phyloP scores from a whole-genome alignment of 371 early-diverging fungal genomes.

The Mortierella sp. region DNA sequence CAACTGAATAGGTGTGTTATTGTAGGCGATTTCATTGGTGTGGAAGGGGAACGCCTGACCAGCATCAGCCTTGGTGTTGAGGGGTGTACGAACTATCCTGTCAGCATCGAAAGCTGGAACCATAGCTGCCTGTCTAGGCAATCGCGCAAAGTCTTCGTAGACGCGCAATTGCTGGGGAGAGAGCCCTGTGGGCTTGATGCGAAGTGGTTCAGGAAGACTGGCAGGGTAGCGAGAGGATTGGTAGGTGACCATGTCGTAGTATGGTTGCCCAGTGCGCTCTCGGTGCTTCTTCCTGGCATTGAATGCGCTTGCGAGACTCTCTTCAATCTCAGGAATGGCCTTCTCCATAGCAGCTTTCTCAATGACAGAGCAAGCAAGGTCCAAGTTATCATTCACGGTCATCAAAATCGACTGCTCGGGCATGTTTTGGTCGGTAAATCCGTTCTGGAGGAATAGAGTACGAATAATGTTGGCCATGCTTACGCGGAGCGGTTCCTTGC shows the following conservation, averaged over 20 bases:
- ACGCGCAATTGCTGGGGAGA: constrained; percentile 80
- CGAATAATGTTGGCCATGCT: constrained; percentile 86
- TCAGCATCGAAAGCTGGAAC: constrained; percentile 46
- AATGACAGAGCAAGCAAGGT: constrained; percentile 90
- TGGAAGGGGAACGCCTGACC: constrained; percentile 57
- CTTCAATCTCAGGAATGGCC: constrained; percentile 89
- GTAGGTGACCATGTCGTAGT: constrained; percentile 85
- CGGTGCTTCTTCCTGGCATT: constrained; percentile 86
- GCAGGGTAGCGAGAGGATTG: constrained; percentile 81
- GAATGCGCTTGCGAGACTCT: constrained; percentile 76
- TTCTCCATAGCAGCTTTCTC: constrained; percentile 96
- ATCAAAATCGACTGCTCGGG: constrained; percentile 85
- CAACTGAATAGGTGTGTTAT: constrained; percentile 47
- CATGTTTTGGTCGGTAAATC: constrained; percentile 82
- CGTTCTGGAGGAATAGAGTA: constrained; percentile 83
- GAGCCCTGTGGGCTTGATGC: constrained; percentile 86
- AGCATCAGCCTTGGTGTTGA: constrained; percentile 57
- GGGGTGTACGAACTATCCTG: constrained; percentile 45
- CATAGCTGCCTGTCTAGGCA: constrained; percentile 40
- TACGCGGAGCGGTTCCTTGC: constrained; percentile 93
- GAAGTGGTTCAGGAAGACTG: constrained; percentile 86
- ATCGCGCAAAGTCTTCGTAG: constrained; percentile 74
- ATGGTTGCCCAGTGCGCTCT: constrained; percentile 91
- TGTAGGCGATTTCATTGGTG: constrained; percentile 47
- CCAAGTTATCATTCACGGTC: constrained; percentile 91